Conservation (phyloP, 2,329 filamentous ascomycete species). For the Venturia asperata region DNA sequence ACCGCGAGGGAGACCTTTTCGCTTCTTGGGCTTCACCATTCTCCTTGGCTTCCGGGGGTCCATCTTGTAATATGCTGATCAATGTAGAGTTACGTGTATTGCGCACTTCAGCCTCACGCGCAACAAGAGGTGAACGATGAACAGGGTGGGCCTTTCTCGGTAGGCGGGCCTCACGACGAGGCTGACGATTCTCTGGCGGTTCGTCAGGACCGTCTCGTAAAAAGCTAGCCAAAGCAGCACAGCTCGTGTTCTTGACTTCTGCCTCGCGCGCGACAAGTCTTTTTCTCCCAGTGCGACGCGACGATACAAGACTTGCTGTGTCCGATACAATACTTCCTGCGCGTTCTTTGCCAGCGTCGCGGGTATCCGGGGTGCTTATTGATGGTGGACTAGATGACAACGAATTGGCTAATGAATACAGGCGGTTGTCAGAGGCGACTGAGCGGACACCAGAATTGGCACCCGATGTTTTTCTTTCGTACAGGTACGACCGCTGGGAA, state of each 20-base stretch:
- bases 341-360: neutral
- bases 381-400: neutral
- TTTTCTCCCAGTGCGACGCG: neutral
- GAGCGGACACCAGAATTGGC: neutral
- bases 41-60: neutral
- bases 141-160: neutral
- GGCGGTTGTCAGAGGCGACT: neutral
- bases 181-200: neutral
- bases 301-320: constrained; percentile 4
- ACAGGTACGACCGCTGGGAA: constrained; percentile 1
- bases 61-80: neutral
- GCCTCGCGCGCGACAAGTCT: constrained; percentile 14
- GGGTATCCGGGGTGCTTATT: neutral
- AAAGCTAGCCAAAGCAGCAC: constrained; percentile 10
- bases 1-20: neutral
- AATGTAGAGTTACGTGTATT: neutral
- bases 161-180: neutral
- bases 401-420: neutral
- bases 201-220: neutral
- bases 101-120: neutral
- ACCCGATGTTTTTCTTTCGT: neutral
- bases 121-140: neutral
- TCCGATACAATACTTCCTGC: neutral
- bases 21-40: neutral
- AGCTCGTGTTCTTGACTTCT: constrained; percentile 15